Base-by-base conservation (phyloP, 352 stramenopile genomes). In the Globisporangium uncinulatum region DNA sequence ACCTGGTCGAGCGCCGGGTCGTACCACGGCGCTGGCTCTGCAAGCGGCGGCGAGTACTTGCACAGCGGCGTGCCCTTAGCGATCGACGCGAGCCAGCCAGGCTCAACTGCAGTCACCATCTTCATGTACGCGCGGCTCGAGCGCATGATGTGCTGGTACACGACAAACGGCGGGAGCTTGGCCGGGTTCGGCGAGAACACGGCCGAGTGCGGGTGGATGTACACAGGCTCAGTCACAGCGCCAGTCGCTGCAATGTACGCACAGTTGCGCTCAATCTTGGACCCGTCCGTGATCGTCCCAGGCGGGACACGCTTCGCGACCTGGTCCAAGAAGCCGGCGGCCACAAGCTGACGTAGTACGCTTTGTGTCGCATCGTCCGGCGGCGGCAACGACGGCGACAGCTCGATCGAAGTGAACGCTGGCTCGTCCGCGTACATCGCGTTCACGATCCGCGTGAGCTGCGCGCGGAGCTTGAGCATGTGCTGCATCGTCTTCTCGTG, bases 51-150 rank as follows among this genome's bases (percentile, higher is more conserved):
- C 34, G 76, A 82, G 53, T 85, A 91, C 46, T 74, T 78, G 59
- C 82, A 92, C 50, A 94, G 56, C 36, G 84, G 81, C 21, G 81
- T 90, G 53, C 77, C 74, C 60, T 87, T 79, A 10, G 72, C 82
- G n/a, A 94, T 83, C 5, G 73, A 73, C n/a, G 77, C 72, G 17
- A 99, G 86, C 97, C 97, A 99, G 65, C 97, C 83, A 6, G 94
- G 90, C 59, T 99, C 97, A 14, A 99, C 92, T 1, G 96, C 93
- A 9, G 97, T 99, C 24, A 99, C 96, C 61, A 87, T 98, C 61
- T 94, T 97, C 92, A 99, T 98, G 77, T 98, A 98, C 52, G 81
- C 79, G 55, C 79, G 78, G 15, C 73, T 81, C 4, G 83, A 87
- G 42, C 81, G 81, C 72, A 84, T 80, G 56, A 94, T 84, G 60